phyloP scores from a whole-genome alignment of 106 monocot species.

The Acorus calamus region DNA sequence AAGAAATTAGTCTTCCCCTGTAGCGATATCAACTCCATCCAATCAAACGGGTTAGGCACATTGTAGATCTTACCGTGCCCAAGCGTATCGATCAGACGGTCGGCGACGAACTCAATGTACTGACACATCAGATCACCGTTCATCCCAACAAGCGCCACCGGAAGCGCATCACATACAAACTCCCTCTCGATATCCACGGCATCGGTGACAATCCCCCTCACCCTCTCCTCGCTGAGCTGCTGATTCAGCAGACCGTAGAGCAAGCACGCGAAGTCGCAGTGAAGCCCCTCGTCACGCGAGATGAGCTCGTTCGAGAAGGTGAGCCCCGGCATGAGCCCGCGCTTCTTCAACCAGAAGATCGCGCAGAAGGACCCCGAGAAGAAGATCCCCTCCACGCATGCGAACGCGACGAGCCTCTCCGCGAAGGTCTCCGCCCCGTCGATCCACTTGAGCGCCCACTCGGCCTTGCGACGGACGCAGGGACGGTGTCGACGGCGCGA shows the following conservation, averaged over 20 bases:
- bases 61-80: conserved; percentile 20
- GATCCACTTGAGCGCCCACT: conserved; percentile 30
- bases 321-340: conserved; percentile 31
- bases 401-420: conserved; percentile 26
- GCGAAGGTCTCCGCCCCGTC: conserved; percentile 19
- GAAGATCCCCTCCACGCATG: conserved; percentile 33
- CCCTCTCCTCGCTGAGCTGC: conserved; percentile 14
- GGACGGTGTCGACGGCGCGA: conserved; percentile 24
- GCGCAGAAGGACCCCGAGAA: conserved; percentile 33
- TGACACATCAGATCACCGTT: conserved; percentile 27
- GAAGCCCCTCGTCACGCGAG: conserved; percentile 36
- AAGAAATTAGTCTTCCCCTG: conserved; percentile 34
- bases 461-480: conserved; percentile 19
- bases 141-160: conserved; percentile 29
- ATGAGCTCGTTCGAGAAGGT: conserved; percentile 38
- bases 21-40: conserved; percentile 39
- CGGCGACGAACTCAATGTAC: conserved; percentile 28
- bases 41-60: conserved; percentile 28
- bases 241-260: conserved; percentile 18
- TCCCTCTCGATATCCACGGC: conserved; percentile 31
- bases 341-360: conserved; percentile 33
- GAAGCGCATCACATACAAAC: conserved; percentile 25
- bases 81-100: conserved; percentile 11
- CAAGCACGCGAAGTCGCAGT: conserved; percentile 31
- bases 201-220: conserved; percentile 15